phyloP scores from a whole-genome alignment of 768 basidiomycete genomes.

The Sporobolomyces roseus region DNA sequence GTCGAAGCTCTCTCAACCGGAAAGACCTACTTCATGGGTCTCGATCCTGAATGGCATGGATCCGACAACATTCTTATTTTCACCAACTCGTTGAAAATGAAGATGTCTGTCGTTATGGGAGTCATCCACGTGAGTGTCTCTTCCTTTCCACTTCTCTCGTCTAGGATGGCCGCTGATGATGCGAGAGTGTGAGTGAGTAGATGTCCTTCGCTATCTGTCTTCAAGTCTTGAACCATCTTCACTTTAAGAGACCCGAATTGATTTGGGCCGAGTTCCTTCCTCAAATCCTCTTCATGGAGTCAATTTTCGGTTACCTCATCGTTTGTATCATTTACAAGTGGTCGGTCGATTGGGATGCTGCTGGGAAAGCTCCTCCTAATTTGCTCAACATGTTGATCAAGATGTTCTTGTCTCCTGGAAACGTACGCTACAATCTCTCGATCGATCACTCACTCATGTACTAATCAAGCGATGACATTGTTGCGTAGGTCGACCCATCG shows the following conservation, averaged over 20 bases:
- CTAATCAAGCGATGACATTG: too few relatives aligned
- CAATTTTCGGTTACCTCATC: conserved; percentile 70
- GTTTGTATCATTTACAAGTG: conserved; percentile 68
- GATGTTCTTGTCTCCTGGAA: conserved; percentile 92
- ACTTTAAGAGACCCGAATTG: conserved; percentile 78
- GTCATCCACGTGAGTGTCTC: conserved; percentile 76
- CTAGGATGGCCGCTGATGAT: background rate
- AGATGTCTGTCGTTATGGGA: conserved; percentile 94
- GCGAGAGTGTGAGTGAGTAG: conserved; percentile 52
- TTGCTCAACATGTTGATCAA: conserved; percentile 87
- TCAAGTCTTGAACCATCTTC: conserved; percentile 91
- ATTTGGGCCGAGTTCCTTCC: conserved; percentile 95
- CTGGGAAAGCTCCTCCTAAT: conserved; percentile 70
- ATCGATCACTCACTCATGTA: too few relatives aligned
- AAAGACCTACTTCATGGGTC: conserved; percentile 80
- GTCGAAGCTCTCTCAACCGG: conserved; percentile 57
- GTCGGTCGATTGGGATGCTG: conserved; percentile 81
- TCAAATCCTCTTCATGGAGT: conserved; percentile 94
- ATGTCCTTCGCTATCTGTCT: conserved; percentile 98
- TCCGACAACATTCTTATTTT: conserved; percentile 87
- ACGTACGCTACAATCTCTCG: conserved; percentile 31
- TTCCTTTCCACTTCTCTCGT: background rate
- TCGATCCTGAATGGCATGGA: conserved; percentile 94
- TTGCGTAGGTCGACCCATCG: conserved; percentile 57
- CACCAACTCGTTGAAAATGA: conserved; percentile 99